A percentile compares a stretch with the other conserved stretches of the same genome.
phyloP scores from a whole-genome alignment of 495 filamentous ascomycete species.

The Podospora fimiseda region DNA sequence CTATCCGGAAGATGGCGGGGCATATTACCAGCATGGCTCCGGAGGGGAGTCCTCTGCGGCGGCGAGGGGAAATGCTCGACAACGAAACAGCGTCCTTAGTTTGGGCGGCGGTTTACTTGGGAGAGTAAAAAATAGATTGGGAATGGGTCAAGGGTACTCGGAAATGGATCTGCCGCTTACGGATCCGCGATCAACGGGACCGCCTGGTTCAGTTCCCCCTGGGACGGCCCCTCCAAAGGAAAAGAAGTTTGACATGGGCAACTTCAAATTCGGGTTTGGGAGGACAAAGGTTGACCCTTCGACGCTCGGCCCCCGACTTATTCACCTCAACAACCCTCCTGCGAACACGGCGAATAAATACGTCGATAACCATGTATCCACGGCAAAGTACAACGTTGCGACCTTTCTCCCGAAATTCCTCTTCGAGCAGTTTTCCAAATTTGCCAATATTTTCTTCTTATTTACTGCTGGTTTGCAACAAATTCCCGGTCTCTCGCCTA shows the following conservation, averaged over 20 bases:
- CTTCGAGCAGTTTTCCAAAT: conserved; percentile 98
- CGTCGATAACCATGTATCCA: conserved; percentile 93
- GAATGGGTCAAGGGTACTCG: conserved; percentile 87
- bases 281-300: conserved; percentile 80
- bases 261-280: conserved; percentile 94
- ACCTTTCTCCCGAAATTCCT: conserved; percentile 98
- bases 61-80: conserved; percentile 52
- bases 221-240: conserved; percentile 30
- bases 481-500: conserved; percentile 90
- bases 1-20: conserved; percentile 66
- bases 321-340: conserved; percentile 95
- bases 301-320: conserved; percentile 83
- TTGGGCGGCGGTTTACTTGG: conserved; percentile 84
- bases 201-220: conserved; percentile 24
- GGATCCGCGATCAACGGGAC: conserved; percentile 44
- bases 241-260: conserved; percentile 61
- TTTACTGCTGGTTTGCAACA: conserved; percentile 95
- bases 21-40: conserved; percentile 59
- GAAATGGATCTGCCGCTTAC: conserved; percentile 98
- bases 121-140: conserved; percentile 79
- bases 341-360: conserved; percentile 86
- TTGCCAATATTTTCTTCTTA: conserved; percentile 98
- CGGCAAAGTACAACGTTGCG: conserved; percentile 91
- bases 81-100: conserved; percentile 80
- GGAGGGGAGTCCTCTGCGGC: conserved; percentile 34